A percentile compares a stretch with the other conserved stretches of the same genome.
Evolutionary conservation across 768 basidiomycete species (phyloP).

Genomic region (Lentinula aciculospora): DNA sequence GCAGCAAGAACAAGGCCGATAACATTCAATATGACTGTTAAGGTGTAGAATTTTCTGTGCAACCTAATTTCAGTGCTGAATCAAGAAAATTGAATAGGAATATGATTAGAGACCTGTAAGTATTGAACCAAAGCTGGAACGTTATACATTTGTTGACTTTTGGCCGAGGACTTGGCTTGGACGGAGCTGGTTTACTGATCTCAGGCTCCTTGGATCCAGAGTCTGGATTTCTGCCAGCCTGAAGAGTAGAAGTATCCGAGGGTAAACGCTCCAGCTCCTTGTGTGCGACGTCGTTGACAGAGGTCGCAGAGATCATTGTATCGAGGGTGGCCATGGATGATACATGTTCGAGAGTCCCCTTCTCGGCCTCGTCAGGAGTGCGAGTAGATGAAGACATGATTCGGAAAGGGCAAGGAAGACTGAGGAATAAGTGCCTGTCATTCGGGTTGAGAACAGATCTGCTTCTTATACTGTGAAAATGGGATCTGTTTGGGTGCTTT

Average conservation of each 20-base stretch:
- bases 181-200: background rate
- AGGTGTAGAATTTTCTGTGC: constrained; percentile 65
- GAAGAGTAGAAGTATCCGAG: background rate
- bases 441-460: background rate
- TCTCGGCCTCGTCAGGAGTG: background rate
- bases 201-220: background rate
- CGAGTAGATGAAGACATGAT: constrained; percentile 1
- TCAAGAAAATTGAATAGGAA: background rate
- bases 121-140: constrained; percentile 74
- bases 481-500: background rate
- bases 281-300: background rate
- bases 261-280: background rate
- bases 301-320: background rate
- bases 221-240: background rate
- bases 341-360: constrained; percentile 2
- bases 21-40: constrained; percentile 56
- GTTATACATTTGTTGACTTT: constrained; percentile 50
- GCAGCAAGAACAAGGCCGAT: constrained; percentile 56
- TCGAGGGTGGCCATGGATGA: constrained; percentile 1
- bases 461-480: background rate
- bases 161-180: constrained; percentile 23
- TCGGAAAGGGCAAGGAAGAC: background rate
- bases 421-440: background rate
- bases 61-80: background rate
- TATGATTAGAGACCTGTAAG: constrained; percentile 49